Base-by-base conservation (phyloP, 2,329 filamentous ascomycete species). In the Cladosporium sp. region DNA sequence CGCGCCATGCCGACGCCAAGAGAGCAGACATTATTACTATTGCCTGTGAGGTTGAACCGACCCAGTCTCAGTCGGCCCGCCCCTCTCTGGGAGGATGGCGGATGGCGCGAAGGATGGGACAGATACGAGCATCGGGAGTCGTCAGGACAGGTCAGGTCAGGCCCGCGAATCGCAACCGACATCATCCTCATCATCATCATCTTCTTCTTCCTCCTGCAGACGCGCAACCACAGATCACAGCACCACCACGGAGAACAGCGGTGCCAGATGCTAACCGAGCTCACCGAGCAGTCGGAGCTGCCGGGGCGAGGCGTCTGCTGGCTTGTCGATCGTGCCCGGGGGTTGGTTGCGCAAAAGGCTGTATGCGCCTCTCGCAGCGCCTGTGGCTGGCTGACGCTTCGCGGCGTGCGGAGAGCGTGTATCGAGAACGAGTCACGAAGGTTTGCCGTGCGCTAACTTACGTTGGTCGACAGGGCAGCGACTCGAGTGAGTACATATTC, bases 371-470 rank as follows among this genome's bases (percentile, higher is more conserved):
- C 41, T 47, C 41, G n/a, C 36, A 47, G 59, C 61, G 51, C 61
- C 55, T 57, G 61, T 64, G 61, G 51, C 61, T 64, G 61, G 61
- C 61, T 64, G 61, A 57, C 61, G 36, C 41, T 47, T 47, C 41
- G n/a, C 41, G 41, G 41, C 41, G 38, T n/a, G n/a, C n/a, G 41
- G 41, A 21, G n/a, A 21, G n/a, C n/a, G 28, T 10, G n/a, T 12
- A 47, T 47, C n/a, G 14, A 11, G 41, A 47, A 47, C 41, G 41
- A 47, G 41, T 47, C 41, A 47, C n/a, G 41, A 47, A 47, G 41
- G 41, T 21, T 47, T 24, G 7, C 21, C 41, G 41, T 8, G 12
- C 41, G 10, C 41, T 47, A 47, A 11, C n/a, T 21, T 21, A 1
- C n/a, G n/a, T 47, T 47, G n/a, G 41, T 47, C 41, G 41, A 18